Evolutionary conservation across 495 filamentous ascomycete species (phyloP).

Genomic region (Podospora bellae-mahoneyi): DNA sequence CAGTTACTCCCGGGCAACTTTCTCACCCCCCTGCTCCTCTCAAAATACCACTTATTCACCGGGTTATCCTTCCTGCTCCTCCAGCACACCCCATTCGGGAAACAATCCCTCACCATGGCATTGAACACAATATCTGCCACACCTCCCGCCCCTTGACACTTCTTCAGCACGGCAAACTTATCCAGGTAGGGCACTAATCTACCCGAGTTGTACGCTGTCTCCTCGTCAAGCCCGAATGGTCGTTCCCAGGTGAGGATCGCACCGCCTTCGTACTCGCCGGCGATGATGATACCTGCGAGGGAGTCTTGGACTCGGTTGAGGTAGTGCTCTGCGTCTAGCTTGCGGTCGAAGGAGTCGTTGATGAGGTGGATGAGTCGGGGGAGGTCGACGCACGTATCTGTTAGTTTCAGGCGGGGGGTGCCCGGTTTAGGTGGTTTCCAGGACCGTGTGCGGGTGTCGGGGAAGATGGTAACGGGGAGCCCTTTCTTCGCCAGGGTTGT

Average conservation of each 20-base stretch:
- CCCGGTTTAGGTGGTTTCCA: slow-evolving; percentile 64
- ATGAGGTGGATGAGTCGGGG: slow-evolving; percentile 80
- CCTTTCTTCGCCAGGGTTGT: slow-evolving; percentile 88
- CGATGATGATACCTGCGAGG: slow-evolving; percentile 87
- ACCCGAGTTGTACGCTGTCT: slow-evolving; percentile 49
- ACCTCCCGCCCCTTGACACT: slow-evolving; percentile 83
- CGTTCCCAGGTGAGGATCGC: slow-evolving; percentile 94
- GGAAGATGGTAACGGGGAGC: slow-evolving; percentile 81
- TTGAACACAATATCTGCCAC: slow-evolving; percentile 96
- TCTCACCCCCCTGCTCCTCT: slow-evolving; percentile 75
- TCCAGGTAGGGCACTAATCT: slow-evolving; percentile 89
- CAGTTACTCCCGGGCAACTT: slow-evolving; percentile 75
- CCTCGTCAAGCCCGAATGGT: slow-evolving; percentile 56
- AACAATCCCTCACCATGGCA: slow-evolving; percentile 84
- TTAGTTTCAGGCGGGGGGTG: slow-evolving; percentile 56
- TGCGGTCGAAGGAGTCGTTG: slow-evolving; percentile 87
- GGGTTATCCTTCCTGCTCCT: slow-evolving; percentile 75
- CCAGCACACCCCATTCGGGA: slow-evolving; percentile 79
- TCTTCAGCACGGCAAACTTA: slow-evolving; percentile 92
- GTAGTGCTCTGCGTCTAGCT: slow-evolving; percentile 80
- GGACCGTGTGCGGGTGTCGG: slow-evolving; percentile 56
- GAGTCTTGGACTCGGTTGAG: slow-evolving; percentile 69
- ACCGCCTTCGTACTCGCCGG: slow-evolving; percentile 93
- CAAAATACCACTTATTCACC: slow-evolving; percentile 95
- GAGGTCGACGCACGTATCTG: slow-evolving; percentile 77